Base-by-base conservation (phyloP, 2,329 filamentous ascomycete genomes). In the Cryoendolithus antarcticus region DNA sequence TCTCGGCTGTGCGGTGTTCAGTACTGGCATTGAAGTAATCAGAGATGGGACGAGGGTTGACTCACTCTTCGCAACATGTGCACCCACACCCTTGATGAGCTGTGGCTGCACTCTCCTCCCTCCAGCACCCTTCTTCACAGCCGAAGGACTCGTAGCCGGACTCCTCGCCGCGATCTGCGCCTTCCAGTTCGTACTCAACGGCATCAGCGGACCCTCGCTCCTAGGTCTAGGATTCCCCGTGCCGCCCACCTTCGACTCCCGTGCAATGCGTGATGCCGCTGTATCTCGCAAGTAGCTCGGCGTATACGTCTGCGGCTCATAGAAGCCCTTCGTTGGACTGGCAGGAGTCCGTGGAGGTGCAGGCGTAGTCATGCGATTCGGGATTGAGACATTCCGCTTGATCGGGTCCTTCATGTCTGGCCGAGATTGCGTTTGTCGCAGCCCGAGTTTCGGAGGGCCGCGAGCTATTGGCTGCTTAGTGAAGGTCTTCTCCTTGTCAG, bases 81-180 rank as follows among this genome's bases (percentile, higher is more conserved):
- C 72, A 30, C 76, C 76, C 58, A 95, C 73, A 46, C 88, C 86
- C 43, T 88, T 82, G 55, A 96, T 96, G 44, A 98, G 69, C 50
- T 89, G 82, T 40, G 91, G 91, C 59, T 89, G 48, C 58, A 59
- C 48, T 36, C 62, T 57, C 38, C 58, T 63, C 15, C 15, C 15
- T 19, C 15, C 15, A 10, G 61, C 64, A 47, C 64, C 70, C 52
- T 63, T 68, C 44, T 65, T 62, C 32, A 67, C 56, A 28, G 69
- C 58, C 39, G 62, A 63, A 21, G 71, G 69, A 49, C 65, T 71
- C 4, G 63, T 63, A 44, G 68, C 63, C 8, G 67, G 66, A 44
- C 66, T 69, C 21, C 68, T 63, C 28, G 70, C 63, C 38, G 65
- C 63, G 32, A 71, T 63, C 44, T 70, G 69, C 11, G 71, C 61